Evolutionary conservation across 192 early-diverging fungal species (phyloP).

Genomic region (Coemansia javaensis): DNA sequence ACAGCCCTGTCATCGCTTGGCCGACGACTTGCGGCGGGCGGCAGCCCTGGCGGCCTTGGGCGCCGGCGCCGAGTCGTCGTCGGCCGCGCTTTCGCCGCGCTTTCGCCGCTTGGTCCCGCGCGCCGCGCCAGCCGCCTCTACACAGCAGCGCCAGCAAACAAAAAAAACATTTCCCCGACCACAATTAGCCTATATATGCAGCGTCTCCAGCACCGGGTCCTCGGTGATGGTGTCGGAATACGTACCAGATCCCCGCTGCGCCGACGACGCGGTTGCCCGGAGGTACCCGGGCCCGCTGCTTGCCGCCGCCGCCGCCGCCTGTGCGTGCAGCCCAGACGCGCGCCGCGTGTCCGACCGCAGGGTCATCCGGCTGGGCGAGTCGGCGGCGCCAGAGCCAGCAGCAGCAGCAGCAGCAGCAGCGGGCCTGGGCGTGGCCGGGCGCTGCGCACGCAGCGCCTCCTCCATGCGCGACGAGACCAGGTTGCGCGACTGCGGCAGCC

Average conservation of each 20-base stretch:
- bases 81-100: slow-evolving; percentile 2
- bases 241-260: slow-evolving; percentile 27
- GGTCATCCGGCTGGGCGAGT: slow-evolving; percentile 27
- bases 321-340: not conserved
- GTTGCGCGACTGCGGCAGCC: slow-evolving; percentile 23
- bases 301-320: not conserved
- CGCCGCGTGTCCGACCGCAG: slow-evolving; percentile 21
- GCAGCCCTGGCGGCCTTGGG: slow-evolving; percentile 20
- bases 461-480: slow-evolving; percentile 37
- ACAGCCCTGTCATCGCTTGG: slow-evolving; percentile 7
- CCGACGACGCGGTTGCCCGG: slow-evolving; percentile 38
- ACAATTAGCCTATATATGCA: not conserved
- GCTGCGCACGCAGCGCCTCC: slow-evolving; percentile 32
- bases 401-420: too few relatives aligned
- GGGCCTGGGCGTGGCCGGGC: not conserved
- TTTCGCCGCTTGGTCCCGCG: slow-evolving; percentile 45
- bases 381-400: slow-evolving; percentile 18
- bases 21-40: slow-evolving; percentile 15
- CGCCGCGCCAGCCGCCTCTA: slow-evolving; percentile 9
- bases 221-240: not conserved
- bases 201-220: not conserved
- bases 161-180: not conserved
- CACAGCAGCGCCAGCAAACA: slow-evolving; percentile 1
- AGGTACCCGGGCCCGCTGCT: slow-evolving; percentile 31
- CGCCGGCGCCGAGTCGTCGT: slow-evolving; percentile 1